Conservation (phyloP, 129 eudicot species). For the Arctium lappa region DNA sequence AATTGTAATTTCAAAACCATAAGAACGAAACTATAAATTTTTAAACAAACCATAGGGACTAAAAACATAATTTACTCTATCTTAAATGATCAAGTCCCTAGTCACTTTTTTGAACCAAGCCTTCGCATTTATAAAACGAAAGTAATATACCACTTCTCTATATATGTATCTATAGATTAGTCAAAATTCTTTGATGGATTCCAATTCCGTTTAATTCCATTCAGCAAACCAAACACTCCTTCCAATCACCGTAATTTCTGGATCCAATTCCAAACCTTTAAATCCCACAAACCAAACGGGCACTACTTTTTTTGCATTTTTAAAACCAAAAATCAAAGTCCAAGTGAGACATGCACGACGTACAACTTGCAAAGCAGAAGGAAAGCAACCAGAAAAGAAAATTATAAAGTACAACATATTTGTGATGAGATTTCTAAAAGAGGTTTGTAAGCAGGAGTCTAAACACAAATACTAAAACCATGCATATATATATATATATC, state of each 20-base stretch:
- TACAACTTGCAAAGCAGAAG: background rate
- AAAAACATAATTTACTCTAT: too few species aligned
- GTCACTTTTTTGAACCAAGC: too few species aligned
- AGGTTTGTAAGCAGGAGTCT: background rate
- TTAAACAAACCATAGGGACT: too few species aligned
- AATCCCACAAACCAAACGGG: background rate
- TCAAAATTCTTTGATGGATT: too few species aligned
- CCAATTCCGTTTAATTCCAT: background rate
- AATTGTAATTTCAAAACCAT: too few species aligned
- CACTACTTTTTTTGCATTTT: background rate
- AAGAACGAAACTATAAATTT: too few species aligned
- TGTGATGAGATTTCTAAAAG: conserved; percentile 19
- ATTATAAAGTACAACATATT: conserved; percentile 9
- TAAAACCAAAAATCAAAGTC: background rate
- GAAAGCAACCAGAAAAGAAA: background rate
- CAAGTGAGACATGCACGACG: background rate
- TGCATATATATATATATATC: background rate
- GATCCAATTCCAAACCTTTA: too few species aligned
- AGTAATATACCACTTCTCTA: too few species aligned
- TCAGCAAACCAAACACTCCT: background rate
- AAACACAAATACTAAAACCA: background rate
- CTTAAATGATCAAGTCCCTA: too few species aligned
- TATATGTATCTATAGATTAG: too few species aligned
- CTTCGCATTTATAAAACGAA: too few species aligned
- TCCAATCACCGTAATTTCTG: too few species aligned